phyloP scores from a whole-genome alignment of 441 rosid genomes.

The Francoa sonchifolia region DNA sequence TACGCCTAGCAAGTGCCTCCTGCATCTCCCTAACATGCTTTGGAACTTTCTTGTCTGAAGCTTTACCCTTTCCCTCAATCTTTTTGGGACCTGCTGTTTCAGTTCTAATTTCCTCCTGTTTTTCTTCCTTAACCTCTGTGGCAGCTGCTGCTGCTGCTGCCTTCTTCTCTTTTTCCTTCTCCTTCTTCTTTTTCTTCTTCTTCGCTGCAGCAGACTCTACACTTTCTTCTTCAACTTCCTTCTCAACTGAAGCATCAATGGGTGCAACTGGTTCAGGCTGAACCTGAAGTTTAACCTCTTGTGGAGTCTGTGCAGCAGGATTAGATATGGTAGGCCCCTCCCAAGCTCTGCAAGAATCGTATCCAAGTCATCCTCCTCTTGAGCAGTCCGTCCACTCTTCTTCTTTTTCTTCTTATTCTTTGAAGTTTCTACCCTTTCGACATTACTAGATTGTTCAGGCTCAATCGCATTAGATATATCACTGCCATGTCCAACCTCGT shows the following conservation, averaged over 20 bases:
- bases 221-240: conserved; percentile 63
- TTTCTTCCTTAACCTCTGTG: conserved; percentile 39
- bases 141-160: conserved; percentile 41
- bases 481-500: conserved; percentile 13
- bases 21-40: conserved; percentile 97
- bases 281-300: conserved; percentile 39
- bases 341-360: conserved; percentile 87
- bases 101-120: conserved; percentile 31
- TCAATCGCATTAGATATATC: conserved; percentile 20
- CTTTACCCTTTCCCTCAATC: conserved; percentile 65
- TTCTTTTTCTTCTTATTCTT: conserved; percentile 86
- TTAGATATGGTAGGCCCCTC: conserved; percentile 30
- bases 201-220: conserved; percentile 78
- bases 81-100: conserved; percentile 44
- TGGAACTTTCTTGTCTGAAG: conserved; percentile 73
- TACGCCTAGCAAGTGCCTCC: conserved; percentile 72
- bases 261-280: conserved; percentile 36
- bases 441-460: conserved; percentile 19
- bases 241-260: conserved; percentile 32
- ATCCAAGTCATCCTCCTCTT: conserved; percentile 93
- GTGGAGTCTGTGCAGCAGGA: conserved; percentile 24
- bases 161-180: conserved; percentile 71
- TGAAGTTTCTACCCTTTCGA: conserved; percentile 43
- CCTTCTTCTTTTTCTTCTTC: conserved; percentile 89
- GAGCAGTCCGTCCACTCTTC: conserved; percentile 77